Evolutionary conservation across 179 eudicot genomes (phyloP), one percentile per base, ranked within the genome.

Genomic region (Amaranthus tricolor): DNA sequence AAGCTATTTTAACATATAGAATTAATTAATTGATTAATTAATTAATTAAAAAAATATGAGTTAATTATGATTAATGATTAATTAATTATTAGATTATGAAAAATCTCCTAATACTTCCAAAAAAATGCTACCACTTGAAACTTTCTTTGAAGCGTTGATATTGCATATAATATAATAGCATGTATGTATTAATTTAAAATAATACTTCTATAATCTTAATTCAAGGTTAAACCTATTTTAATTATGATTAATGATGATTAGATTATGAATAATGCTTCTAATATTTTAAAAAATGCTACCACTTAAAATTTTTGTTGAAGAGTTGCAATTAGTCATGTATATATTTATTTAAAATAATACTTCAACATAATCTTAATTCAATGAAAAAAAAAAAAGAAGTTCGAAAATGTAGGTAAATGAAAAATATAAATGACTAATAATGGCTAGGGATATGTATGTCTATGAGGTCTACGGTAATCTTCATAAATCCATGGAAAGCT

Each of bases 111-210:
- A 7, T 64, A 15, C 44, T 52, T 68, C 11, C 13, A 68, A 9
- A 60, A 49, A 3, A 49, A 72, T 47, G 54, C 51, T 70, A 8
- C 43, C 14, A 53, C 16, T 53, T 53, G 48, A 69, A 69, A 48
- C 24, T 58, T 52, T 52, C 47, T n/a, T 52, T 68, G 56, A 68
- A 51, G 9, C 12, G 19, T 13, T 13, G 58, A 43, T 7, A 49
- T 69, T 69, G 52, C 60, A 68, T 68, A 47, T 53, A 67, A 68
- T 68, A 20, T 67, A n/a, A n/a, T n/a, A n/a, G n/a, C 44, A 19
- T 21, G 48, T 24, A 19, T 20, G 31, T 11, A 13, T 21, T 53
- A 52, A 0, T 24, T 49, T 53, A 51, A 20, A 20, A 50, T 54
- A 16, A 57, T 57, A 31, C 40, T 14, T 14, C 52, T 53, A 10